A percentile compares a stretch with the other conserved stretches of the same genome.
These are phyloP conservation scores for Kodamaea neixiangensis DNA, from an alignment of 805 yeast species.

Conservation along the genomic window DNA sequence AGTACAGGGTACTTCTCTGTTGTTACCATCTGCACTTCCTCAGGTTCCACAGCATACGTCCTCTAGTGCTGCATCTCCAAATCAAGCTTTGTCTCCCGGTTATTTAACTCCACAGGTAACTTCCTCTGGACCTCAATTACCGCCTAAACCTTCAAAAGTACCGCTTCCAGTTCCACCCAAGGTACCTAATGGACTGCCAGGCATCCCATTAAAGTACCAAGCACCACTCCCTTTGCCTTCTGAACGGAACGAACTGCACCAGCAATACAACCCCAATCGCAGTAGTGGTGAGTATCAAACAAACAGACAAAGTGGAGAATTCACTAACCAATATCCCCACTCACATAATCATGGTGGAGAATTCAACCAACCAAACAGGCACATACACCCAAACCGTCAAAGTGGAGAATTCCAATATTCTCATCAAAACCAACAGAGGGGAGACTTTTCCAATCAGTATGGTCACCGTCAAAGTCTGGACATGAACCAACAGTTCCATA, in stretches of 20 bases:
- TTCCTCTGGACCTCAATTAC: conserved; percentile 22
- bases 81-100: background rate
- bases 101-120: conserved; percentile 8
- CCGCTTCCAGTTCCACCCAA: conserved; percentile 3
- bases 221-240: conserved; percentile 33
- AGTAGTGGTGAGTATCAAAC: background rate
- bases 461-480: background rate
- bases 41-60: background rate
- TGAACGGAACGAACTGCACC: background rate
- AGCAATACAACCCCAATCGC: background rate
- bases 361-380: background rate
- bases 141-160: conserved; percentile 23
- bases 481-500: background rate
- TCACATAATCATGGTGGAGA: background rate
- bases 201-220: conserved; percentile 32
- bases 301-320: background rate
- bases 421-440: background rate
- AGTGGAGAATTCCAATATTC: background rate
- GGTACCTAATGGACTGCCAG: conserved; percentile 16
- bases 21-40: conserved; percentile 10
- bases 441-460: background rate
- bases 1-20: background rate
- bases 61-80: background rate
- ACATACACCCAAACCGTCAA: background rate
- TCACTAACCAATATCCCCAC: background rate